Evolutionary conservation across 2,329 filamentous ascomycete genomes (phyloP).

Genomic region (Cephalotrichum gorgonifer): DNA sequence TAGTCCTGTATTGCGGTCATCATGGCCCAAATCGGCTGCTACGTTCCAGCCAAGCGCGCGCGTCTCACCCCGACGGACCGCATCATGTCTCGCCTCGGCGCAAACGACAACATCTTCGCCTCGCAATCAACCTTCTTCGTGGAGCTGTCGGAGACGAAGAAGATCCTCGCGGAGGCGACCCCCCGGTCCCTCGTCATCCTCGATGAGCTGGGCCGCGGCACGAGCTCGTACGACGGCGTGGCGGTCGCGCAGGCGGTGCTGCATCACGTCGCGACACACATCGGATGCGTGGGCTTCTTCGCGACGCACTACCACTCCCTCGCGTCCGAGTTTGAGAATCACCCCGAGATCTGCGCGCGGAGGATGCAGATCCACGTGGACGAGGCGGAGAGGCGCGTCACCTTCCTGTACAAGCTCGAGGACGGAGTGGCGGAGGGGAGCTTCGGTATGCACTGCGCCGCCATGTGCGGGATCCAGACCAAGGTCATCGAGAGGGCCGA

Average conservation of each 20-base stretch:
- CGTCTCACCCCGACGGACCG: constrained; percentile 84
- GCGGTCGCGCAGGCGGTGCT: constrained; percentile 93
- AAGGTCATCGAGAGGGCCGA: constrained; percentile 82
- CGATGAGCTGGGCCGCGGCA: constrained; percentile 90
- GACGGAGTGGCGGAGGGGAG: constrained; percentile 89
- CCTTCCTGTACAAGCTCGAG: constrained; percentile 91
- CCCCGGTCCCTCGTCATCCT: constrained; percentile 91
- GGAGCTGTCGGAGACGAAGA: constrained; percentile 93
- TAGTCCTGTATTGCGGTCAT: constrained; percentile 92
- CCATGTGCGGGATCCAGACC: constrained; percentile 88
- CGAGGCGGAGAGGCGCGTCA: constrained; percentile 72
- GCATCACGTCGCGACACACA: constrained; percentile 89
- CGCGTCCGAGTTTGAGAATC: constrained; percentile 77
- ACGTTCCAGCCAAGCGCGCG: constrained; percentile 75
- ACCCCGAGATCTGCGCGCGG: constrained; percentile 77
- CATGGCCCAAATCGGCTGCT: constrained; percentile 92
- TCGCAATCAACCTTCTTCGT: constrained; percentile 98
- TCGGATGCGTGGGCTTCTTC: constrained; percentile 92
- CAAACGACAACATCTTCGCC: constrained; percentile 98
- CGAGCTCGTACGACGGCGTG: constrained; percentile 90
- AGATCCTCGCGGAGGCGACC: constrained; percentile 90
- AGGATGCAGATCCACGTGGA: constrained; percentile 96
- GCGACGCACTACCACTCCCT: constrained; percentile 96
- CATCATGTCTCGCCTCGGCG: constrained; percentile 96
- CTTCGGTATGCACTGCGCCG: constrained; percentile 97